phyloP scores from a whole-genome alignment of 352 stramenopile genomes.

The Phytopythium chamaehyphon region DNA sequence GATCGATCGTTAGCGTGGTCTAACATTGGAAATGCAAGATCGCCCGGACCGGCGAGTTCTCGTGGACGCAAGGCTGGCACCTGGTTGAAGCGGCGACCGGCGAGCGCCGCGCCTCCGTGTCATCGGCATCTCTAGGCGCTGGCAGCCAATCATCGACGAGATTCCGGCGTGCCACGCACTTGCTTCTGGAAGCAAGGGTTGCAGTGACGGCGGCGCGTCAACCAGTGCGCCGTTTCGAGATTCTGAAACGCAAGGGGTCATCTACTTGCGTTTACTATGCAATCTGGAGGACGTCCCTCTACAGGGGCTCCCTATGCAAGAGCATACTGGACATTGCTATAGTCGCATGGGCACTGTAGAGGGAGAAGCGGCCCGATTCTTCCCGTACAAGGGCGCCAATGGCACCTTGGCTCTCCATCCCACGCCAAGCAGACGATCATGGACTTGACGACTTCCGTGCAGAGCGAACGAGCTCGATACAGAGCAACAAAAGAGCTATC shows the following conservation, averaged over 20 bases:
- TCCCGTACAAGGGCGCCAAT: background rate
- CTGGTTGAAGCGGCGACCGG: conserved; percentile 6
- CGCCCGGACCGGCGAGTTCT: background rate
- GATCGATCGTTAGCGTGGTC: too few relatives aligned
- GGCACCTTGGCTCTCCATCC: background rate
- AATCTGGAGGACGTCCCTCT: background rate
- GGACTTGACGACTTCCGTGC: background rate
- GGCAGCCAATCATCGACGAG: conserved; percentile 5
- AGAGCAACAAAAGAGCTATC: background rate
- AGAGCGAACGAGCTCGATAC: background rate
- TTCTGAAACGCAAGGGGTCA: background rate
- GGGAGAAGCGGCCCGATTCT: background rate
- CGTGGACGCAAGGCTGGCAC: background rate
- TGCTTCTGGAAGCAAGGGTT: background rate
- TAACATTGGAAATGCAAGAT: background rate
- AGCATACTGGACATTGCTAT: background rate
- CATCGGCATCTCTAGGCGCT: background rate
- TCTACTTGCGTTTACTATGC: background rate
- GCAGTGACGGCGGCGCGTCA: conserved; percentile 8
- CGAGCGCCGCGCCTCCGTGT: conserved; percentile 1
- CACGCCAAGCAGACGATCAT: background rate
- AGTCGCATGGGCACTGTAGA: too few relatives aligned
- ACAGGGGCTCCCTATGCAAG: background rate
- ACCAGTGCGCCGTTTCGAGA: background rate
- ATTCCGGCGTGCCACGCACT: background rate